Evolutionary conservation across 176 grass and related monocot species (phyloP).

Genomic region (Bolboschoenus planiculmis): DNA sequence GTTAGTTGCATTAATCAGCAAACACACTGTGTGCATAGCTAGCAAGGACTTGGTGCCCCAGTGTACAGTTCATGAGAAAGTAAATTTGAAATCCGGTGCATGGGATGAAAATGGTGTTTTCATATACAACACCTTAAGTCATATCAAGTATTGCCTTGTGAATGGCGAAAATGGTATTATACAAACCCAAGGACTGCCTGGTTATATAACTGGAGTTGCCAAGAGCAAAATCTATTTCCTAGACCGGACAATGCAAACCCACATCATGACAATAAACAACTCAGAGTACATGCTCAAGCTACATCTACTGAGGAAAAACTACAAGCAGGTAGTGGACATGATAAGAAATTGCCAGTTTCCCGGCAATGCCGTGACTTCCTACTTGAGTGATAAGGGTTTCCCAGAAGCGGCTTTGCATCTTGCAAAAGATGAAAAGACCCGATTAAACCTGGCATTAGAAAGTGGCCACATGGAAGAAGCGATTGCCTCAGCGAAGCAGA

Average conservation of each 20-base stretch:
- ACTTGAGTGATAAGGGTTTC: slow-evolving; percentile 87
- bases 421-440: slow-evolving; percentile 91
- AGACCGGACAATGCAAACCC: slow-evolving; percentile 78
- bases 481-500: slow-evolving; percentile 79
- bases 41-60: slow-evolving; percentile 66
- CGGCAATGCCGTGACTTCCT: slow-evolving; percentile 83
- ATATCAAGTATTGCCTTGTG: slow-evolving; percentile 92
- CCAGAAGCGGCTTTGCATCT: slow-evolving; percentile 93
- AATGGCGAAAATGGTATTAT: slow-evolving; percentile 90
- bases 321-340: slow-evolving; percentile 91
- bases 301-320: slow-evolving; percentile 53
- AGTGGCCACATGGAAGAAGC: slow-evolving; percentile 83
- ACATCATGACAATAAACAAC: slow-evolving; percentile 59
- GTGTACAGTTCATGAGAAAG: slow-evolving; percentile 78
- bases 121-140: slow-evolving; percentile 87
- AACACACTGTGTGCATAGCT: slow-evolving; percentile 79
- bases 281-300: slow-evolving; percentile 98
- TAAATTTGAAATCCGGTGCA: slow-evolving; percentile 88
- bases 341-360: slow-evolving; percentile 76
- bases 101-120: slow-evolving; percentile 93
- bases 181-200: slow-evolving; percentile 66
- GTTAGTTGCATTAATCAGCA: slow-evolving; percentile 77
- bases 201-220: slow-evolving; percentile 81
- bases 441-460: slow-evolving; percentile 84
- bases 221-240: slow-evolving; percentile 60